Evolutionary conservation across 73 alveolate genomes (phyloP), one percentile per base, ranked within the genome.

Genomic region (Symbiodinium natans): DNA sequence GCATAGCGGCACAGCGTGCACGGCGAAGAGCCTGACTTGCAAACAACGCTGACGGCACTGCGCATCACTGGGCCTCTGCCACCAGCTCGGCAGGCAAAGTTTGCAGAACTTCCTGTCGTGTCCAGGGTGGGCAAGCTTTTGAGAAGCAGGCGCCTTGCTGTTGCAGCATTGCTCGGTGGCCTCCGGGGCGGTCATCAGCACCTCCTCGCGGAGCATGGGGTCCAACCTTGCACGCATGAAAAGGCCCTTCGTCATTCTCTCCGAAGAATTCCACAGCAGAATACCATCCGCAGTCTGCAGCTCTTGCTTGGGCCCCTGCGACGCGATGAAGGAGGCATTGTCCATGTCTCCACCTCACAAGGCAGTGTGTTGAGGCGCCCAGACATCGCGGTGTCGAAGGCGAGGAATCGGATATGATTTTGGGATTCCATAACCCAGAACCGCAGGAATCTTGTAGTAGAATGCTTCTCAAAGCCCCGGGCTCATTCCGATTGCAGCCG

Each of bases 31-130:
- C n/a, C n/a, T n/a, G n/a, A n/a, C n/a, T n/a, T n/a, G n/a, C n/a
- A n/a, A n/a, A n/a, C n/a, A n/a, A n/a, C n/a, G n/a, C n/a, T n/a
- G n/a, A n/a, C n/a, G n/a, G n/a, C n/a, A n/a, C n/a, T n/a, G n/a
- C n/a, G n/a, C n/a, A n/a, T n/a, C n/a, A n/a, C 93, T 99, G 99
- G 13, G 99, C 99, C 84, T 99, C 99, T 1, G 99, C 99, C 99
- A 99, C 98, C 54, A 99, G 92, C 92, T 99, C 99, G 11, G 99
- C 99, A 5, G 99, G 99, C 54, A 99, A 93, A 3, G 99, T 92
- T 7, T 99, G 96, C 23, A 99, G 75, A 21, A 99, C 87, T 17
- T 99, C 99, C 84, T 99, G 93, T 63, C 39, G 96, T 93, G 27
- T 86, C 40, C 71, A 99, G 84, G 80, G 85, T 3, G 11, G 42